These are phyloP conservation scores for Parsonsia alboflavescens DNA, from an alignment of 257 asterid genomes.

Conservation along the genomic window DNA sequence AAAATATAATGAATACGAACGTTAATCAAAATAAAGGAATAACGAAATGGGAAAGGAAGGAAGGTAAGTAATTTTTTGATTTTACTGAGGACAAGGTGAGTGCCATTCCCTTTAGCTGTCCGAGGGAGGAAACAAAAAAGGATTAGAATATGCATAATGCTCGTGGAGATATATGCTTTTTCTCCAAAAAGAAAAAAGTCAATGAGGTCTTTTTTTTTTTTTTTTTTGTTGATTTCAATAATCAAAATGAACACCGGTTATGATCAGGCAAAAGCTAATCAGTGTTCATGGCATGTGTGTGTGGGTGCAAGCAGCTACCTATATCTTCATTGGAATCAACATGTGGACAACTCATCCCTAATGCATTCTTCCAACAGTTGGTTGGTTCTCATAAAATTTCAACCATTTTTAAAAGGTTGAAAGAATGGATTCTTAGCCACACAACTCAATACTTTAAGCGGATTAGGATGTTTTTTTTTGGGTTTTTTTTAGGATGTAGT, in stretches of 20 bases:
- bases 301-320: slow-evolving; percentile 13
- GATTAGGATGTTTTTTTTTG: too few species aligned
- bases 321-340: slow-evolving; percentile 9
- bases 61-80: neutral
- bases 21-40: too few species aligned
- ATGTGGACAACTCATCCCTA: slow-evolving; percentile 16
- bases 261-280: neutral
- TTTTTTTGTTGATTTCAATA: neutral
- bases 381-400: slow-evolving; percentile 5
- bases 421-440: neutral
- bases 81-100: neutral
- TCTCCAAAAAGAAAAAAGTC: slow-evolving; percentile 1
- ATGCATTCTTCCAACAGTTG: slow-evolving; percentile 15
- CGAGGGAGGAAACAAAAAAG: neutral
- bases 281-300: slow-evolving; percentile 4
- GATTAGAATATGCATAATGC: slow-evolving; percentile 16
- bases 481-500: too few species aligned
- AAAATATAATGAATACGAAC: too few species aligned
- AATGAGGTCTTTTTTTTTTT: neutral
- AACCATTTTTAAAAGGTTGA: neutral
- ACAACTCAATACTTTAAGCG: neutral
- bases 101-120: neutral
- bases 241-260: neutral
- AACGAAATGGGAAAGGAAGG: too few species aligned
- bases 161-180: slow-evolving; percentile 3